A percentile compares a stretch with the other conserved stretches of the same genome.
Conservation (phyloP, 1,139 yeast species). For the Candida sanyaensis region DNA sequence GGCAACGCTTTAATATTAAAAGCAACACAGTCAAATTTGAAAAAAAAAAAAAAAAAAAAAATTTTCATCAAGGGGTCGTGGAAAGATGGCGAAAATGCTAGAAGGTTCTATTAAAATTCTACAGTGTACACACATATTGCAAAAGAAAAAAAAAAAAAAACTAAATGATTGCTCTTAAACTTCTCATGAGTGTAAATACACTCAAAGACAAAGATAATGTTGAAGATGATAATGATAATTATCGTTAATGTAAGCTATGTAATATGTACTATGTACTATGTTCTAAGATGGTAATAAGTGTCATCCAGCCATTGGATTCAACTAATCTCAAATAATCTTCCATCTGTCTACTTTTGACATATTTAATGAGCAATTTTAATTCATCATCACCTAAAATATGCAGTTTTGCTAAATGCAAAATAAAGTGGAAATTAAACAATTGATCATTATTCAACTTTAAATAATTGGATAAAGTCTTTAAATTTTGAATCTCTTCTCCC, state of each 20-base stretch:
- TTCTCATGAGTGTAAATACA: neutral
- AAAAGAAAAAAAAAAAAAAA: neutral
- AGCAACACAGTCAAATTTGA: neutral
- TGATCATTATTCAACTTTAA: constrained; percentile 40
- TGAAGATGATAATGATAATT: too few species aligned
- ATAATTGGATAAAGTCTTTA: constrained; percentile 41
- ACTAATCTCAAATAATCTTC: constrained; percentile 55
- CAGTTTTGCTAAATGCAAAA: constrained; percentile 55
- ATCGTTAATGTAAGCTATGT: neutral
- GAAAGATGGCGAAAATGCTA: constrained; percentile 1
- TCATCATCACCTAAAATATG: constrained; percentile 59
- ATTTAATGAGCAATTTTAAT: constrained; percentile 44
- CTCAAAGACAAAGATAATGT: neutral
- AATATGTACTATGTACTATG: constrained; percentile 29
- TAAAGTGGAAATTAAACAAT: constrained; percentile 72
- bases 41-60: too few species aligned
- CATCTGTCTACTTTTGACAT: constrained; percentile 37
- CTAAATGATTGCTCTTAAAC: neutral
- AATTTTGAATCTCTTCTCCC: constrained; percentile 68
- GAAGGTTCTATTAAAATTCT: constrained; percentile 6
- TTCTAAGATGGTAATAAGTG: constrained; percentile 60
- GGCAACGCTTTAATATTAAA: neutral
- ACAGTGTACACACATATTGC: neutral
- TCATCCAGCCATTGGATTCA: constrained; percentile 76
- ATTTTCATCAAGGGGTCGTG: constrained; percentile 8